Evolutionary conservation across 2,329 filamentous ascomycete genomes (phyloP).

Genomic region (Curvularia hawaiiensis): DNA sequence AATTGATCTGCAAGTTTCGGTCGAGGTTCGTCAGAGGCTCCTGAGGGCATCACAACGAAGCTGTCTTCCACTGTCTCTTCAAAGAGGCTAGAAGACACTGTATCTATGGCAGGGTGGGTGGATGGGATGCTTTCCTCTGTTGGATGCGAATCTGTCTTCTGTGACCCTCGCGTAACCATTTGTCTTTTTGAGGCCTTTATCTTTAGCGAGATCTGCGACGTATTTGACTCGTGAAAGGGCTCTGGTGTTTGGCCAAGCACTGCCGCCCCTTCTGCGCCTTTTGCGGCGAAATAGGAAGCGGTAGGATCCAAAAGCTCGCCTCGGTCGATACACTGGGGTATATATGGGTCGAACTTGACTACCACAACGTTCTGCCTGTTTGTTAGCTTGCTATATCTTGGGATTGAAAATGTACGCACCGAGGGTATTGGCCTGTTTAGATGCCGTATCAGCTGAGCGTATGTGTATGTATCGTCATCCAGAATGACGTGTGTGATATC

Average conservation of each 20-base stretch:
- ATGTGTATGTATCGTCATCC: constrained; percentile 67
- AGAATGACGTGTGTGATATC: constrained; percentile 79
- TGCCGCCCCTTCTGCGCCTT: constrained; percentile 51
- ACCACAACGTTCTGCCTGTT: constrained; percentile 55
- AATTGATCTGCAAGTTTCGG: constrained; percentile 9
- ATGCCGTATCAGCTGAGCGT: constrained; percentile 65
- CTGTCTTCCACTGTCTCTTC: constrained; percentile 39
- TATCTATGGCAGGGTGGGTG: constrained; percentile 9
- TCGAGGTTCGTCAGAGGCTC: constrained; percentile 3
- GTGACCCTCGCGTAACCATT: constrained; percentile 42
- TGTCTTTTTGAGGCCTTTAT: constrained; percentile 57
- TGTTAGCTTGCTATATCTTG: background rate
- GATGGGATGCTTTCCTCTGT: constrained; percentile 39
- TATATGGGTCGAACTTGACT: constrained; percentile 51
- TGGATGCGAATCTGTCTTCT: constrained; percentile 45
- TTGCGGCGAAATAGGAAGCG: constrained; percentile 64
- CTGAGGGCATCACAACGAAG: constrained; percentile 30
- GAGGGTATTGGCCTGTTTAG: constrained; percentile 50
- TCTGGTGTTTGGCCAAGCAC: constrained; percentile 5
- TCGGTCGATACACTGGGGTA: constrained; percentile 52
- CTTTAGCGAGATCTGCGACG: constrained; percentile 51
- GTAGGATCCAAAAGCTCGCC: constrained; percentile 55
- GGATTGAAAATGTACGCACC: background rate
- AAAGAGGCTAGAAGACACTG: constrained; percentile 1
- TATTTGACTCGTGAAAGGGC: constrained; percentile 8